Evolutionary conservation across 2,329 filamentous ascomycete genomes (phyloP).

Genomic region (Penicillium brevicompactum): DNA sequence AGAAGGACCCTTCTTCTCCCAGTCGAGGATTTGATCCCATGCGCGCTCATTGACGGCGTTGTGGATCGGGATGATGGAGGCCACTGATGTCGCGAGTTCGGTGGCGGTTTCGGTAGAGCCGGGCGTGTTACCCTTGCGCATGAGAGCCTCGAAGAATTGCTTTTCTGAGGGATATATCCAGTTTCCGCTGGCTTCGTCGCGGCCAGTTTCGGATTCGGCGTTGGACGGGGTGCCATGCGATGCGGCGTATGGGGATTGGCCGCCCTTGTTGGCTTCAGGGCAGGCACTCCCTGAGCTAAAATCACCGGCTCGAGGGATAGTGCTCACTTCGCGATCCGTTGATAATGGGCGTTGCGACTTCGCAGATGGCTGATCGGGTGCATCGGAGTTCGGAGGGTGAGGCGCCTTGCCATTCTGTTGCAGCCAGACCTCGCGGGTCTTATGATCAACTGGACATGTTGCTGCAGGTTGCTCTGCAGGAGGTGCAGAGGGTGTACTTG

Average conservation of each 20-base stretch:
- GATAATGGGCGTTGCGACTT: constrained; percentile 55
- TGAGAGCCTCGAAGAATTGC: constrained; percentile 98
- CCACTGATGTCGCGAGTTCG: constrained; percentile 71
- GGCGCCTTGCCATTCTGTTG: constrained; percentile 48
- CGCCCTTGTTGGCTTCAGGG: constrained; percentile 24
- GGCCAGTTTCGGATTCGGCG: constrained; percentile 74
- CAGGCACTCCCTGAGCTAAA: constrained; percentile 18
- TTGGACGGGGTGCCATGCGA: constrained; percentile 61
- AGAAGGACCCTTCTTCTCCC: constrained; percentile 71
- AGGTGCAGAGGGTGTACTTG: constrained; percentile 38
- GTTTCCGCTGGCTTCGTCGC: constrained; percentile 71
- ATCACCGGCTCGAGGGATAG: constrained; percentile 68
- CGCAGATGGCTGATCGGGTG: constrained; percentile 28
- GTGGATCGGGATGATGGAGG: constrained; percentile 91
- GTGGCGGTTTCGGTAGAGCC: constrained; percentile 45
- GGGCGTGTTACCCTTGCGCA: constrained; percentile 81
- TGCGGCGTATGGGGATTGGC: constrained; percentile 32
- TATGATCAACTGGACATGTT: constrained; percentile 86
- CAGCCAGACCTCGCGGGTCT: constrained; percentile 86
- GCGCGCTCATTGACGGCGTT: constrained; percentile 98
- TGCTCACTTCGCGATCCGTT: constrained; percentile 72
- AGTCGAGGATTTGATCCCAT: constrained; percentile 86
- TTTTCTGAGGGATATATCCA: constrained; percentile 97
- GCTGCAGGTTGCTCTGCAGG: constrained; percentile 33
- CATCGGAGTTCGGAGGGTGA: constrained; percentile 33